Evolutionary conservation across 768 basidiomycete species (phyloP).

Genomic region (Gymnopilus junonius): DNA sequence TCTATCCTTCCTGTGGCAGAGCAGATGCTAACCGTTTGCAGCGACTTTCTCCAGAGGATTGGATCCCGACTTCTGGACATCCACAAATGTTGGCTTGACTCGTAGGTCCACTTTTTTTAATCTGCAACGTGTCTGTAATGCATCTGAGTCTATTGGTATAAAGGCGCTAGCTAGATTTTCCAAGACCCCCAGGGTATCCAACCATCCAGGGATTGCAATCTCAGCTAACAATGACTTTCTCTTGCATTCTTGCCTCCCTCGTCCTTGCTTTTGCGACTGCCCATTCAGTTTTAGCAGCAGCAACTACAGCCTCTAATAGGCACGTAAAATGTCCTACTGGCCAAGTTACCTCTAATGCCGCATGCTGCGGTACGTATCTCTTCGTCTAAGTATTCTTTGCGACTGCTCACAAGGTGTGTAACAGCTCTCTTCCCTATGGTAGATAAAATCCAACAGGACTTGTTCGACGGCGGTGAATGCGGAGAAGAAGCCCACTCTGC

Average conservation of each 20-base stretch:
- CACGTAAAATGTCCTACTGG: constrained; percentile 28
- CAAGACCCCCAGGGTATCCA: background rate
- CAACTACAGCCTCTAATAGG: constrained; percentile 18
- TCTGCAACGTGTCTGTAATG: too few relatives aligned
- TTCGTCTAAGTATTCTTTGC: background rate
- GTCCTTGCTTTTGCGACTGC: constrained; percentile 18
- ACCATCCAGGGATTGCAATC: background rate
- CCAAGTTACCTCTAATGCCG: constrained; percentile 26
- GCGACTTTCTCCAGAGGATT: background rate
- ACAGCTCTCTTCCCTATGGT: constrained; percentile 24
- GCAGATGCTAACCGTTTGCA: background rate
- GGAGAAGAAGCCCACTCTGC: constrained; percentile 32
- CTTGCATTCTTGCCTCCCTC: constrained; percentile 22
- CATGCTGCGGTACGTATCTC: constrained; percentile 24
- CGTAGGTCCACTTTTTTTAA: too few relatives aligned
- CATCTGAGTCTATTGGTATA: too few relatives aligned
- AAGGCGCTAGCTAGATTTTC: background rate
- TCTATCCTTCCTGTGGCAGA: background rate
- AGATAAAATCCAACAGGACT: constrained; percentile 5
- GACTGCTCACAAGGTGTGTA: background rate
- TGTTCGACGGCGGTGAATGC: constrained; percentile 25
- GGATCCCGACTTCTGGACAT: background rate
- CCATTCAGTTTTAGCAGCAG: constrained; percentile 17
- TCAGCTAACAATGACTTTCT: constrained; percentile 19
- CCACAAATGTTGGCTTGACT: background rate